These are phyloP conservation scores for Didymosphaeria variabile DNA, from an alignment of 2,329 filamentous ascomycete species.

Conservation along the genomic window DNA sequence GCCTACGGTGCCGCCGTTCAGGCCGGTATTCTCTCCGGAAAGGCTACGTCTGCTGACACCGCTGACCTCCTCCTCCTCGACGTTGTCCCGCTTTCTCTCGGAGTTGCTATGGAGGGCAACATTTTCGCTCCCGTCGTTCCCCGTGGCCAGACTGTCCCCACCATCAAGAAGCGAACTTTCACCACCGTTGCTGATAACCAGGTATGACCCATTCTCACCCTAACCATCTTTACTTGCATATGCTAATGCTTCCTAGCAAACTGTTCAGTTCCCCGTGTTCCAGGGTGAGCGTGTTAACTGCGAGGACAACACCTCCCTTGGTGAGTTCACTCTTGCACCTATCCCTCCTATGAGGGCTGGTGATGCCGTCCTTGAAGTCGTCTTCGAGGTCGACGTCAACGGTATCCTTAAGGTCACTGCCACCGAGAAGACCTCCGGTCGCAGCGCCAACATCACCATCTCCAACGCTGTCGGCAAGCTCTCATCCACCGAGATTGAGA, in stretches of 20 bases:
- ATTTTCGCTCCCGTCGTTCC: slow-evolving; percentile 95
- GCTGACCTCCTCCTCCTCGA: slow-evolving; percentile 94
- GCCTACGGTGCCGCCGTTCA: slow-evolving; percentile 99
- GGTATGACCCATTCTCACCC: background rate
- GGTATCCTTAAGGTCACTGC: slow-evolving; percentile 99
- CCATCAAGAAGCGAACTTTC: slow-evolving; percentile 67
- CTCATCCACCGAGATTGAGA: slow-evolving; percentile 92
- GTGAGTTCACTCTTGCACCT: slow-evolving; percentile 95
- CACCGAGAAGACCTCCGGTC: slow-evolving; percentile 98
- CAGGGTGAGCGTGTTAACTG: slow-evolving; percentile 98
- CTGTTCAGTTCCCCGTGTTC: slow-evolving; percentile 90
- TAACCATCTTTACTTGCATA: background rate
- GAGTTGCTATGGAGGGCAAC: slow-evolving; percentile 99
- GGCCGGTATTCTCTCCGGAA: slow-evolving; percentile 97
- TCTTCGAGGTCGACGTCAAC: slow-evolving; percentile 99
- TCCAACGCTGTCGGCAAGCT: slow-evolving; percentile 99
- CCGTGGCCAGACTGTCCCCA: slow-evolving; percentile 65
- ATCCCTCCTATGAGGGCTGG: slow-evolving; percentile 88
- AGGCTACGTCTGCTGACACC: slow-evolving; percentile 95
- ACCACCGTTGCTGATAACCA: slow-evolving; percentile 79
- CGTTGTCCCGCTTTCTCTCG: slow-evolving; percentile 93
- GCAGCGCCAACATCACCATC: slow-evolving; percentile 99
- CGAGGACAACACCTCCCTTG: slow-evolving; percentile 96
- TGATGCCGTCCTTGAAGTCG: slow-evolving; percentile 94
- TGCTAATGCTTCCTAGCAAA: slow-evolving; percentile 57